Conservation (phyloP, 352 stramenopile species). For the Globisporangium carolinianum region DNA sequence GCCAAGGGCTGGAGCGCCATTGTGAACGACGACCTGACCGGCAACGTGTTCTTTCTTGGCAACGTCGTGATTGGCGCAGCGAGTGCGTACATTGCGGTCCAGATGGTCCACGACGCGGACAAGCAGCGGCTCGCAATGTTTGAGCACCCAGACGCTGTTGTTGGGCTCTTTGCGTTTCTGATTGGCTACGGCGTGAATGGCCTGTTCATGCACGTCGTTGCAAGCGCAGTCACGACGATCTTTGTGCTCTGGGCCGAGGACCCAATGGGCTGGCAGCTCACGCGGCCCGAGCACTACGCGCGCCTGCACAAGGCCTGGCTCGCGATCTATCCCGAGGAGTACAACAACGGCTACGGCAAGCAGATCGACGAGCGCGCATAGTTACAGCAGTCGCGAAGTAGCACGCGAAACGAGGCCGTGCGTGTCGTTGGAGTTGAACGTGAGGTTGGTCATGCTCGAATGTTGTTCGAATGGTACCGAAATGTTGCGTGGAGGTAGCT, state of each 20-base stretch:
- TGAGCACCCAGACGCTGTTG: conserved; percentile 50
- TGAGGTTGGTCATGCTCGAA: too few species aligned
- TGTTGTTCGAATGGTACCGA: too few species aligned
- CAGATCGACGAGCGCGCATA: conserved; percentile 15
- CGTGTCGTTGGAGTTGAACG: too few species aligned
- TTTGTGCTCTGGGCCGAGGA: conserved; percentile 85
- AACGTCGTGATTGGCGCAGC: conserved; percentile 67
- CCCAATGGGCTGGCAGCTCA: conserved; percentile 66
- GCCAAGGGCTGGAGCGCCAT: conserved; percentile 83
- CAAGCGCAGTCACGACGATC: conserved; percentile 70
- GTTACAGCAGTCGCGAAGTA: too few species aligned
- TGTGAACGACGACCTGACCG: conserved; percentile 84
- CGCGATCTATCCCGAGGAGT: conserved; percentile 78
- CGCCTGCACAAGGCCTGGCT: conserved; percentile 68
- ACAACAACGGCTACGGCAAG: conserved; percentile 79
- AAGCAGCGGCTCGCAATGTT: conserved; percentile 54
- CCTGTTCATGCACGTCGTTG: conserved; percentile 68
- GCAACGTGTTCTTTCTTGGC: conserved; percentile 80
- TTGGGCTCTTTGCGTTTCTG: conserved; percentile 68
- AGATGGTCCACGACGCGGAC: conserved; percentile 44
- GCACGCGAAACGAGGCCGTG: too few species aligned
- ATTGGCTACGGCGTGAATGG: conserved; percentile 71
- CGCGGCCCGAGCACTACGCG: conserved; percentile 62
- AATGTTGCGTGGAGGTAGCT: too few species aligned
- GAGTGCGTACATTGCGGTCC: conserved; percentile 56